These are phyloP conservation scores for Trichosporon sp. DNA, from an alignment of 1,284 basidiomycete genomes.

Conservation along the genomic window DNA sequence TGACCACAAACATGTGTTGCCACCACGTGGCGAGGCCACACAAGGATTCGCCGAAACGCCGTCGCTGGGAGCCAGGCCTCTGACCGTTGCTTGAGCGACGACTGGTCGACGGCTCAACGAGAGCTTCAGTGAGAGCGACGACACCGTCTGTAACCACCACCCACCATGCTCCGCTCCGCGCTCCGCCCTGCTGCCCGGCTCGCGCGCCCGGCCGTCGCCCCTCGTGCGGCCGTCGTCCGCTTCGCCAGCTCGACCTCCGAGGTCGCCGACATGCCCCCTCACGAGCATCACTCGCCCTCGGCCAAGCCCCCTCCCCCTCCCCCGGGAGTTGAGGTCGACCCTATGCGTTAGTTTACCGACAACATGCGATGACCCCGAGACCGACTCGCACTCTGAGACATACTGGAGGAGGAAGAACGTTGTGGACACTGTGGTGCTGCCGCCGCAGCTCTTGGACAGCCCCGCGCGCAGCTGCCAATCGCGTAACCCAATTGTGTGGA, in stretches of 20 bases:
- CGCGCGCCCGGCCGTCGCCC: slow-evolving; percentile 20
- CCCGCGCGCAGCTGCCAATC: background rate
- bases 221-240: slow-evolving; percentile 18
- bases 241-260: slow-evolving; percentile 19
- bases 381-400: background rate
- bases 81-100: slow-evolving; percentile 18
- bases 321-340: slow-evolving; percentile 51
- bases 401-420: background rate
- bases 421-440: no score
- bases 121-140: slow-evolving; percentile 17
- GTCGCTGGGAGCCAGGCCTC: background rate
- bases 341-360: slow-evolving; percentile 47
- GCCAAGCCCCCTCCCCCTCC: slow-evolving; percentile 33
- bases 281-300: slow-evolving; percentile 31
- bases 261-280: slow-evolving; percentile 16
- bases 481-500: background rate
- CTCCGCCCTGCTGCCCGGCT: slow-evolving; percentile 31
- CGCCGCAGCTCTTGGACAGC: no score
- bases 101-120: slow-evolving; percentile 17
- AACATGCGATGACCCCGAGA: background rate
- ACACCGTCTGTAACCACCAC: slow-evolving; percentile 14
- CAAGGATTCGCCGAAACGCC: slow-evolving; percentile 18
- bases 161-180: slow-evolving; percentile 41
- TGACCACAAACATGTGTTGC: background rate
- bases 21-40: slow-evolving; percentile 12